Base-by-base conservation (phyloP, 306 rosid genomes). In the Prunus salicina region DNA sequence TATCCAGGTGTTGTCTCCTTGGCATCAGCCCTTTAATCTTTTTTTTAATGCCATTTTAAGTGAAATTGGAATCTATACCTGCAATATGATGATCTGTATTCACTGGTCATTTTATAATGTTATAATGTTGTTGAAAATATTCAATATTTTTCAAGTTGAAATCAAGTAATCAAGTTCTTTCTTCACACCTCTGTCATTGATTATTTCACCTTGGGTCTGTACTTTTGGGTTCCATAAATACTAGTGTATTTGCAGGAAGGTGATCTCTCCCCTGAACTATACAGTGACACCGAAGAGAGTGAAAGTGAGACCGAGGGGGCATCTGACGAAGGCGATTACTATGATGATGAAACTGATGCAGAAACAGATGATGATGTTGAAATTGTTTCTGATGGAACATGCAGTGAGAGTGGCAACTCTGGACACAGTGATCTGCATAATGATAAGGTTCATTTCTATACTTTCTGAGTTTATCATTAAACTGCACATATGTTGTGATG, bases 301-400 rank as follows among this genome's bases (percentile, higher is more conserved):
- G 91, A 84, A 67, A 89, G 89, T 67, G 98, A 85, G 83, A 85
- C 90, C 18, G 99, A 84, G 64, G 98, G 89, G 81, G 97, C 74
- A 56, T 84, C 90, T 32, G 97, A 90, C 68, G 96, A 86, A 80
- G 97, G 88, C 8, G 76, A 82, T 77, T 95, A 93, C 58, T 90
- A 89, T 67, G 93, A 90, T 25, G 94, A 88, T 77, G 88, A 89
- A 45, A 71, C 79, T 25, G 93, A 90, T 67, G 87, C 43, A 56
- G 91, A 74, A 53, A 87, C 82, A 64, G 87, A 86, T 72, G 96
- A 81, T 66, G 87, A 84, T 74, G 25, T 75, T 82, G 86, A 80
- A 63, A 72, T 62, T 78, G 90, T 51, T 63, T 81, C 84, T 72
- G 85, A 88, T 71, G 93, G 53, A 80, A 79, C 88, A 64, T 72